These are phyloP conservation scores for Candida oleophila DNA, from an alignment of 805 yeast species.

Conservation along the genomic window DNA sequence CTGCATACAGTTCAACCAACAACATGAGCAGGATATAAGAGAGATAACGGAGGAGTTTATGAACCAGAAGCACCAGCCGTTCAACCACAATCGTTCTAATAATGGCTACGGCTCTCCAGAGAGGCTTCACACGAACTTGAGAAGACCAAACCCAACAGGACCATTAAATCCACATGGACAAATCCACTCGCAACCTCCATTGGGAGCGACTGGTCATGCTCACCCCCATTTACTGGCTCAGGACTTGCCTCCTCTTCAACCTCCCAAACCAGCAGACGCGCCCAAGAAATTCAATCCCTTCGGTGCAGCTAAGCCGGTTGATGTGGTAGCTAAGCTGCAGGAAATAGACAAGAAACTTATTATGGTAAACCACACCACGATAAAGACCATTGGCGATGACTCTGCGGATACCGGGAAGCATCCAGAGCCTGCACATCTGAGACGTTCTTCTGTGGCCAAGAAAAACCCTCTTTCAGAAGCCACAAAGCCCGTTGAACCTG, in stretches of 20 bases:
- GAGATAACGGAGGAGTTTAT: conserved; percentile 27
- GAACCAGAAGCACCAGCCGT: not conserved
- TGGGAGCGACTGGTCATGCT: not conserved
- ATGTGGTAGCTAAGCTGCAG: conserved; percentile 59
- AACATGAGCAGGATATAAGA: conserved; percentile 30
- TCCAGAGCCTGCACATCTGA: not conserved
- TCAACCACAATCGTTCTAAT: not conserved
- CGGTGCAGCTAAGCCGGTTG: conserved; percentile 86
- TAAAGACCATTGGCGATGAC: conserved; percentile 23
- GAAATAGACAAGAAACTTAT: conserved; percentile 53
- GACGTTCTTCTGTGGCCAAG: not conserved
- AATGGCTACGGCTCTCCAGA: conserved; percentile 2
- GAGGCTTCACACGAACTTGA: not conserved
- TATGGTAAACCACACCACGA: conserved; percentile 31
- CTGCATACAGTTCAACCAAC: conserved; percentile 38
- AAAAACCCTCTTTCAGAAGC: not conserved
- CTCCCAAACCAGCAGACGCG: conserved; percentile 17
- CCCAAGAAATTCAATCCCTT: conserved; percentile 64
- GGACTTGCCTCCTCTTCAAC: conserved; percentile 3
- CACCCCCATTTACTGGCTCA: conserved; percentile 2
- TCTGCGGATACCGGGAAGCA: not conserved
- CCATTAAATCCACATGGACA: not conserved
- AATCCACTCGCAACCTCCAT: not conserved
- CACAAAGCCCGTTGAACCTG: not conserved
- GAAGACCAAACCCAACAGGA: not conserved